These are phyloP conservation scores for Pyrenophora teres DNA, from an alignment of 2,329 filamentous ascomycete genomes.

Conservation along the genomic window DNA sequence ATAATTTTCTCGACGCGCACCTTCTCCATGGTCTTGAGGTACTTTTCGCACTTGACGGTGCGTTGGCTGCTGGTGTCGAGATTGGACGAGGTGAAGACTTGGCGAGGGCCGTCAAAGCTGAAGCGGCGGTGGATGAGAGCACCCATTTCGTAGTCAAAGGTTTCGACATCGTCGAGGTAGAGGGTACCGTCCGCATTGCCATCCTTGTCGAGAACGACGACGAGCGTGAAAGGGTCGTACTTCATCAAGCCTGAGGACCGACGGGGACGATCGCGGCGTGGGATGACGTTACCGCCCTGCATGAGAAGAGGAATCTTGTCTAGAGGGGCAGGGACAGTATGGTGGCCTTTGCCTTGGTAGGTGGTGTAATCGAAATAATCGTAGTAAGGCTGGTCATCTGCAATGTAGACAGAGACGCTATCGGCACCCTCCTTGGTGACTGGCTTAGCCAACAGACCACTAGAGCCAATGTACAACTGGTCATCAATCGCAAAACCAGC, in stretches of 20 bases:
- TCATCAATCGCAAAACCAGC: conserved; percentile 87
- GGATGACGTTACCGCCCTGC: conserved; percentile 90
- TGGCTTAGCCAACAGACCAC: conserved; percentile 90
- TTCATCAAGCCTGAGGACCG: conserved; percentile 88
- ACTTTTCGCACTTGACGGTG: conserved; percentile 69
- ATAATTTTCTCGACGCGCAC: conserved; percentile 85
- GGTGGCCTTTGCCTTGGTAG: conserved; percentile 73
- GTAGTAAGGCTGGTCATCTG: conserved; percentile 88
- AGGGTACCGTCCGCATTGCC: conserved; percentile 79
- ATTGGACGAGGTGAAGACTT: conserved; percentile 69
- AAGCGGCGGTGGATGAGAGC: conserved; percentile 89
- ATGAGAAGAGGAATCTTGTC: conserved; percentile 89
- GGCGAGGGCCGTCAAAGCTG: conserved; percentile 60
- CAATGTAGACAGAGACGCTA: conserved; percentile 80
- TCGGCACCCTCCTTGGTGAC: conserved; percentile 77
- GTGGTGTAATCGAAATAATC: conserved; percentile 90
- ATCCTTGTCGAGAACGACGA: conserved; percentile 71
- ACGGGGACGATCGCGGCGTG: conserved; percentile 84
- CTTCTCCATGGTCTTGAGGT: conserved; percentile 76
- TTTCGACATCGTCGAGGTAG: conserved; percentile 93
- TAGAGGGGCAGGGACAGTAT: conserved; percentile 75
- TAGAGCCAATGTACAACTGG: conserved; percentile 88
- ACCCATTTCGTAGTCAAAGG: conserved; percentile 82
- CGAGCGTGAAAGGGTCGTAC: conserved; percentile 92
- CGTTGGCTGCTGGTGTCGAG: conserved; percentile 49